Percentiles rank a stretch among this genome's conserved stretches.
Conservation (phyloP, 257 asterid species). For the Euphrasia confusa region DNA sequence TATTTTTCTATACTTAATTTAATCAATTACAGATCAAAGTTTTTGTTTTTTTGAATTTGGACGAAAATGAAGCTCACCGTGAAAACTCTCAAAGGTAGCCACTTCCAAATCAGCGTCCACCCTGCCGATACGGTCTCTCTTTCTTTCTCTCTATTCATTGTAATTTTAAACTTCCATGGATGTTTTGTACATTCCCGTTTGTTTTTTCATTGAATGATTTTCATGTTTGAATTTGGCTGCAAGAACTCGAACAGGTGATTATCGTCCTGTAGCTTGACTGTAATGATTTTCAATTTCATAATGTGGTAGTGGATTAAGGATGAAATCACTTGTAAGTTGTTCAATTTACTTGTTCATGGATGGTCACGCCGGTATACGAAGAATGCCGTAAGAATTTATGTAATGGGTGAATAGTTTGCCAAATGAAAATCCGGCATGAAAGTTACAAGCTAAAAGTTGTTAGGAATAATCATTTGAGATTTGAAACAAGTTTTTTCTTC, state of each 20-base stretch:
- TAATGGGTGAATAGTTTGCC: neutral
- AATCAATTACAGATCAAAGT: neutral
- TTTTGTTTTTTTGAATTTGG: neutral
- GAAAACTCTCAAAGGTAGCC: constrained; percentile 75
- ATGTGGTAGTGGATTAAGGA: neutral
- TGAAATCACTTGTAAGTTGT: constrained; percentile 1
- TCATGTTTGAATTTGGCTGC: neutral
- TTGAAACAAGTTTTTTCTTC: neutral
- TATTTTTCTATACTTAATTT: neutral
- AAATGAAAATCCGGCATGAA: neutral
- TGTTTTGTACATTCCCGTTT: neutral
- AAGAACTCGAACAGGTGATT: neutral
- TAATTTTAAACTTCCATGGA: neutral
- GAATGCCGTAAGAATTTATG: neutral
- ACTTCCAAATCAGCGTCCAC: constrained; percentile 61
- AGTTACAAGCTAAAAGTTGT: neutral
- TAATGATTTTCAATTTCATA: neutral
- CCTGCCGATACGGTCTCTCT: constrained; percentile 43
- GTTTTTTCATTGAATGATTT: neutral
- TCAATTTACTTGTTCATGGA: neutral
- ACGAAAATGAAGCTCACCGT: constrained; percentile 64
- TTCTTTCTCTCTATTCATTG: neutral
- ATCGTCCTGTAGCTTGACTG: neutral
- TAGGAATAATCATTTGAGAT: neutral
- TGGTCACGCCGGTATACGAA: neutral